Percentiles rank a stretch among this genome's conserved stretches.
Conservation (phyloP, 768 basidiomycete genomes). For the Peribolospora kevripleyi region DNA sequence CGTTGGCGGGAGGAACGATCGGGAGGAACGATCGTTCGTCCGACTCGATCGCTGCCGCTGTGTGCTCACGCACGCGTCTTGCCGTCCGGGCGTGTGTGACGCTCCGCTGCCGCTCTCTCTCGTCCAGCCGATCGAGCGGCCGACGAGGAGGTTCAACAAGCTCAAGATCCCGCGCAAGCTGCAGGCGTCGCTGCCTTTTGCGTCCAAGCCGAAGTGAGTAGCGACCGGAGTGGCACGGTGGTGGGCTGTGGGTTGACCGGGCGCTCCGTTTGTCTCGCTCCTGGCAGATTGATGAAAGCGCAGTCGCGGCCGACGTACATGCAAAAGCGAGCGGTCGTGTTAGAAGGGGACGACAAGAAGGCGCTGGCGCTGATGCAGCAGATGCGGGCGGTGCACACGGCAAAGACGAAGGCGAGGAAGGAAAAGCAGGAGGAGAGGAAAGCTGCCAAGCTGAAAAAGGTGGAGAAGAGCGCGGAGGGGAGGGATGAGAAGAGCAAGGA, state of each 20-base stretch:
- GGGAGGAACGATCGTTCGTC: not conserved
- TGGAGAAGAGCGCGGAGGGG: constrained; percentile 28
- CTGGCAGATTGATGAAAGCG: no score
- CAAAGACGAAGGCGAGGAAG: constrained; percentile 49
- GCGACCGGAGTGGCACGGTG: constrained; percentile 27
- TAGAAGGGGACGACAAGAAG: constrained; percentile 86
- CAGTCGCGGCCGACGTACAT: constrained; percentile 44
- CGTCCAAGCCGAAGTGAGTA: constrained; percentile 71
- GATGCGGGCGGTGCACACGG: constrained; percentile 72
- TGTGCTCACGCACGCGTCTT: no score
- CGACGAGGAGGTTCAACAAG: constrained; percentile 66
- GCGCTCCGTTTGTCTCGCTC: no score
- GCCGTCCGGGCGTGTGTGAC: not conserved
- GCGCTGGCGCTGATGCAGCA: constrained; percentile 79
- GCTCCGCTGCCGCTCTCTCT: not conserved
- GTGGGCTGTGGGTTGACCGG: no score
- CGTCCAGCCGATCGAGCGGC: constrained; percentile 37
- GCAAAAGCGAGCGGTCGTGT: constrained; percentile 78
- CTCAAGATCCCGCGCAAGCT: constrained; percentile 68
- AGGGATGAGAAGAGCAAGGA: constrained; percentile 7
- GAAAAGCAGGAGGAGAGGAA: constrained; percentile 70
- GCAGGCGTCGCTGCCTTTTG: constrained; percentile 73
- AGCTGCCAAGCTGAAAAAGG: constrained; percentile 38
- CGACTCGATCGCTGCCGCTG: not conserved
- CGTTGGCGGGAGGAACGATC: not conserved